Base-by-base conservation (phyloP, 441 rosid species). In the Syzygium syzygioides region DNA sequence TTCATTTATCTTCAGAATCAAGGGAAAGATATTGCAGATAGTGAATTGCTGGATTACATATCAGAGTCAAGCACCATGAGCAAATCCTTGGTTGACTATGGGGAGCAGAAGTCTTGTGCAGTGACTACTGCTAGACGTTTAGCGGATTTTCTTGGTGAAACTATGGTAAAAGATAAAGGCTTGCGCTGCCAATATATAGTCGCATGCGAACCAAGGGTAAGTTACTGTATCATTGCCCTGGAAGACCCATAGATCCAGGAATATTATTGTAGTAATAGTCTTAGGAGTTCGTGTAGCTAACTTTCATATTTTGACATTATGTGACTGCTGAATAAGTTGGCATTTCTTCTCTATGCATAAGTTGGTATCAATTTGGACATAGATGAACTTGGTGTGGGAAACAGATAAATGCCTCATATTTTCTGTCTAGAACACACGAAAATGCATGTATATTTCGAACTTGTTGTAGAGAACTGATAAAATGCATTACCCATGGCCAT, bases 31-130 rank as follows among this genome's bases (percentile, higher is more conserved):
- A 92, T 98, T 92, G 98, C 97, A 9, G 99, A 98, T 84, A 94
- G 97, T 91, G 99, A 98, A 92, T 94, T 98, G 93, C 92, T 98
- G 87, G 99, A 97, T 93, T 98, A 96, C 92, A 97, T 98, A 93
- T 97, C 99, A 85, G 99, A 98, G 93, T 98, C 99, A 87, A 98
- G 99, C 94, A 98, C 99, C 91, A 97, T 98, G 99, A 98, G 99
- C 96, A 98, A 96, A 93, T 97, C 99, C 59, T 93, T 98, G 91
- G 96, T 93, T 32, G 99, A 98, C 84, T 98, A 98, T 90, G 99
- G 99, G 90, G 94, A 92, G 76, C 99, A 98, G 89, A 98, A 97
- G 93, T 98, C 99, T 86, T 98, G 99, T 94, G 99, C 99, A 87
- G 98, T 98, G 91, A 98, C 99, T 88, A 98, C 99, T 84, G 99